Conservation (phyloP, 2,329 filamentous ascomycete species). For the Leptographium flavum region DNA sequence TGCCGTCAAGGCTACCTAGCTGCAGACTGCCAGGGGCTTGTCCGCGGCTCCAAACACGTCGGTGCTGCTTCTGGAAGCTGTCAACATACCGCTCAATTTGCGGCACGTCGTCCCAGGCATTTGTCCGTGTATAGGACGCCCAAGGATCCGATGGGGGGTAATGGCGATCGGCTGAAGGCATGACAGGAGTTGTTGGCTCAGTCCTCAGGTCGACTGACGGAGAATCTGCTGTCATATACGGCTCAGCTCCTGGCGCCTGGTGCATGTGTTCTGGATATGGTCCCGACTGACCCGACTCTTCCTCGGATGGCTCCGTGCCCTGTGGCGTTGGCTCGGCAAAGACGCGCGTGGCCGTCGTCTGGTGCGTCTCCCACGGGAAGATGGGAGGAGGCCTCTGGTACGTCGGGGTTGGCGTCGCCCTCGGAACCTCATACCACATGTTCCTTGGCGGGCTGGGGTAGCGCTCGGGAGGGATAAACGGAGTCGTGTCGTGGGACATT, state of each 20-base stretch:
- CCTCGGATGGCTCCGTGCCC: constrained; percentile 14
- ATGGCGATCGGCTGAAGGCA: constrained; percentile 30
- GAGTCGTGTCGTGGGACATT: constrained; percentile 63
- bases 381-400: constrained; percentile 49
- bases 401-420: constrained; percentile 38
- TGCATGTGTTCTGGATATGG: constrained; percentile 4
- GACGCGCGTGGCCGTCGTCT: constrained; percentile 46
- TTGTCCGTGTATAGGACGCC: constrained; percentile 59
- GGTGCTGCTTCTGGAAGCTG: constrained; percentile 47
- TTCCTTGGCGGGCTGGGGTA: constrained; percentile 75
- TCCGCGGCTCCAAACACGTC: constrained; percentile 21
- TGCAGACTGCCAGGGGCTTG: background rate
- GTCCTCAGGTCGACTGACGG: constrained; percentile 22
- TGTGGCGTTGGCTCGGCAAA: constrained; percentile 35
- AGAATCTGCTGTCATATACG: constrained; percentile 20
- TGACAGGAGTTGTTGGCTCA: constrained; percentile 32
- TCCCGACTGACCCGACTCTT: constrained; percentile 14
- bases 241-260: constrained; percentile 17
- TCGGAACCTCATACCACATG: constrained; percentile 80
- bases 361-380: constrained; percentile 79
- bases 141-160: constrained; percentile 43
- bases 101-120: constrained; percentile 87
- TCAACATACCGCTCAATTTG: constrained; percentile 83
- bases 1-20: background rate
- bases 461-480: constrained; percentile 61